phyloP scores from a whole-genome alignment of 805 yeast species.

The Wickerhamomyces sydowiorum region DNA sequence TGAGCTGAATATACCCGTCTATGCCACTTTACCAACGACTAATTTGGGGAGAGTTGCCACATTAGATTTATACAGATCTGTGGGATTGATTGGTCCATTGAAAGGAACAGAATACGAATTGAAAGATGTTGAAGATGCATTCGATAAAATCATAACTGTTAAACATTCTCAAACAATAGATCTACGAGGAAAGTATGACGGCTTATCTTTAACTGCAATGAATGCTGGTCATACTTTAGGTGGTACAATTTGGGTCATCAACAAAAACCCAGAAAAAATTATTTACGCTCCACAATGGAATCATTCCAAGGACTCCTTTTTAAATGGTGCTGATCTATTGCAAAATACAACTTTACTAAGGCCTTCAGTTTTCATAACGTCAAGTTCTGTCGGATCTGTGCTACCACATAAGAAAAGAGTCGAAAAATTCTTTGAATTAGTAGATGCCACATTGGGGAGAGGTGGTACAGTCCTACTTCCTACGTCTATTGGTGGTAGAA shows the following conservation, averaged over 20 bases:
- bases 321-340: conserved; percentile 63
- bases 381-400: conserved; percentile 61
- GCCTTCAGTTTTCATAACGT: conserved; percentile 80
- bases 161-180: conserved; percentile 76
- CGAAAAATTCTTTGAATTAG: conserved; percentile 54
- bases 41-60: conserved; percentile 83
- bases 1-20: conserved; percentile 62
- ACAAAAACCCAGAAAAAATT: conserved; percentile 70
- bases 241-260: conserved; percentile 83
- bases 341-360: conserved; percentile 59
- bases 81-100: conserved; percentile 72
- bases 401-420: conserved; percentile 58
- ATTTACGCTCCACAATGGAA: conserved; percentile 93
- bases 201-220: conserved; percentile 67
- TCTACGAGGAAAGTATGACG: conserved; percentile 53
- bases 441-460: conserved; percentile 59
- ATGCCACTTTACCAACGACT: conserved; percentile 84
- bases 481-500: conserved; percentile 72
- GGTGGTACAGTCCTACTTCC: conserved; percentile 86
- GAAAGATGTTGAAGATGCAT: conserved; percentile 72
- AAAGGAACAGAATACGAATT: conserved; percentile 52
- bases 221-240: conserved; percentile 94
- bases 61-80: conserved; percentile 71
- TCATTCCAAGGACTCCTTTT: conserved; percentile 81
- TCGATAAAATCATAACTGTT: conserved; percentile 62